Conservation (phyloP, 768 basidiomycete genomes). For the Galerina marginata region DNA sequence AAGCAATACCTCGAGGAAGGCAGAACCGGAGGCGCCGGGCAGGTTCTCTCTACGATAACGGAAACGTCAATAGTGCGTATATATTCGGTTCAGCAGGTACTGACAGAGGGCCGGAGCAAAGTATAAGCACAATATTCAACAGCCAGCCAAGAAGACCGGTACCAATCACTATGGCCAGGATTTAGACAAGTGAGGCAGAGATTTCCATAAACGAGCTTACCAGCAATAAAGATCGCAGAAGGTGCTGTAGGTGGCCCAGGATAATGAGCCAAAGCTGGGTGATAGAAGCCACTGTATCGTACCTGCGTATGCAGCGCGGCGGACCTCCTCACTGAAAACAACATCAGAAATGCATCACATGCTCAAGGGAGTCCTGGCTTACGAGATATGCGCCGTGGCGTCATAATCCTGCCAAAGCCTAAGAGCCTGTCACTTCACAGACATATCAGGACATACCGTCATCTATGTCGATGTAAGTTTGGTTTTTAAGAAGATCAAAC, state of each 20-base stretch:
- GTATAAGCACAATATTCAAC: conserved; percentile 84
- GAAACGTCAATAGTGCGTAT: background rate
- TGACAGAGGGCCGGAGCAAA: conserved; percentile 80
- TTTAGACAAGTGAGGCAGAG: conserved; percentile 6
- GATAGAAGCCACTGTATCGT: conserved; percentile 10
- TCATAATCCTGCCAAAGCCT: conserved; percentile 66
- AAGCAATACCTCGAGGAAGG: conserved; percentile 63
- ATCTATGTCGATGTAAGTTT: conserved; percentile 44
- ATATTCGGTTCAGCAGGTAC: conserved; percentile 25
- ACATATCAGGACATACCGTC: conserved; percentile 47
- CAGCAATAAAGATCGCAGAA: conserved; percentile 67
- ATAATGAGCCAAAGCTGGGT: conserved; percentile 13
- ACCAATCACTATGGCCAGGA: conserved; percentile 58
- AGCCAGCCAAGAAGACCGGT: conserved; percentile 85
- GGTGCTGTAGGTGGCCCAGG: conserved; percentile 39
- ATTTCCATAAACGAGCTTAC: conserved; percentile 27
- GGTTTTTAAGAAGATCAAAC: conserved; percentile 10
- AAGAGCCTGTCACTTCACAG: background rate
- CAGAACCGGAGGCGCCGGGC: conserved; percentile 72
- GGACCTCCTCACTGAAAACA: conserved; percentile 71
- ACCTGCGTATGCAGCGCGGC: conserved; percentile 80
- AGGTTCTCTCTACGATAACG: conserved; percentile 53
- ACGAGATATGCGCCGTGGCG: conserved; percentile 84
- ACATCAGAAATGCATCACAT: conserved; percentile 6
- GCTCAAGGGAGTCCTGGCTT: conserved; percentile 31